Base-by-base conservation (phyloP, 768 basidiomycete genomes). In the Suillus brevipes region DNA sequence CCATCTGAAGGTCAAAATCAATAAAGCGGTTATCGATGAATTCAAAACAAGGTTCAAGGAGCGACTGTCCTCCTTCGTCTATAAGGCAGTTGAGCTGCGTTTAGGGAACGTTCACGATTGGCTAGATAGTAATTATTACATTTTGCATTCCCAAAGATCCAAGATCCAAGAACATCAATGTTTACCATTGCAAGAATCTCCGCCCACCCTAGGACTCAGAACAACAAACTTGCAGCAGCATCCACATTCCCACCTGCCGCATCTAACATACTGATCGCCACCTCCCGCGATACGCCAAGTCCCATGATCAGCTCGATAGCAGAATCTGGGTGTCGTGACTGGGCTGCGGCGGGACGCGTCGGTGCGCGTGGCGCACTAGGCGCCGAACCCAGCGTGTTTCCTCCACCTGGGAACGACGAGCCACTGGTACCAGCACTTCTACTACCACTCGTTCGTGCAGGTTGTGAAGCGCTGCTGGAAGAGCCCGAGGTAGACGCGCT, bases 201-300 rank as follows among this genome's bases (percentile, higher is more conserved):
- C 25, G 16, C 9, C 38, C 9, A 40, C 14, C 23, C 57, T 59
- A 6, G 8, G 25, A 4, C 28, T 71, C 74, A 89, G 74, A 98
- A 98, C 62, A 97, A 74, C 73, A 97, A 78, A 40, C 93, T 94
- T 12, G 92, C 95, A 12, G 96, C 96, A 28, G 91, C 81, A 67
- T 97, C 94, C 25, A 94, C 80, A 73, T 96, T 94, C 2, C 97
- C 97, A 4, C 87, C 89, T 0, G 94, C 85, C 5, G 92, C 91
- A 16, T 90, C 85, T 65, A 99, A 79, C 53, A 88, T 82, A 53
- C 84, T 84, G 20, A 95, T 86, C 2, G 97, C 97, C 31, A 88
- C 78, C 63, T 95, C 90, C 68, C 92, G 81, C 37, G 86, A 79
- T 12, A 84, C 92, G 4, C 97, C 97, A 1, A 99, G 81, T 56